phyloP scores from a whole-genome alignment of 1,284 basidiomycete species.

The Trametes sp. region DNA sequence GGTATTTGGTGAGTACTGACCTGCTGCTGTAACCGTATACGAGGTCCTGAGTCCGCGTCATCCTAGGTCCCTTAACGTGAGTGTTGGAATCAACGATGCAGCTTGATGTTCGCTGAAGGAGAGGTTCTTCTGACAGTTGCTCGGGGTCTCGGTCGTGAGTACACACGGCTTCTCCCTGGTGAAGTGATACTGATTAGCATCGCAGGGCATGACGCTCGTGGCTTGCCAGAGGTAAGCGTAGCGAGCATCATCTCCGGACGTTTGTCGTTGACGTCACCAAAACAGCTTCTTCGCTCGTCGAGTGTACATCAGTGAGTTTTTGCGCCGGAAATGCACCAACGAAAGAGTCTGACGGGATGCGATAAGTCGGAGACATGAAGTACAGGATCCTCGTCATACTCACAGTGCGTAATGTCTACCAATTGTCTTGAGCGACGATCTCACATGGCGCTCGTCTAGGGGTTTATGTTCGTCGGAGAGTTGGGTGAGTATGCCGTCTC shows the following conservation, averaged over 20 bases:
- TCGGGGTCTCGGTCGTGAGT: not conserved
- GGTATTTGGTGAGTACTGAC: slow-evolving; percentile 2
- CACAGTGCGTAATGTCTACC: not conserved
- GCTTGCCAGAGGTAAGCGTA: slow-evolving; percentile 6
- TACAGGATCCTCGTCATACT: not conserved
- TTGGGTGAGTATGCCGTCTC: not conserved
- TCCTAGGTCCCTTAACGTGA: not conserved
- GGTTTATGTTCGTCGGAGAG: not conserved
- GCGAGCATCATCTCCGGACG: not conserved
- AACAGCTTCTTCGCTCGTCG: slow-evolving; percentile 12
- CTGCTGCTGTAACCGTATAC: too few species aligned
- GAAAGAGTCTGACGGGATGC: not conserved
- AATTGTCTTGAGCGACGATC: not conserved
- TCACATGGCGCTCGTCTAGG: not conserved
- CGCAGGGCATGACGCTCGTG: slow-evolving; percentile 11
- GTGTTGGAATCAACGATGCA: not conserved
- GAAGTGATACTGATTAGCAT: not conserved
- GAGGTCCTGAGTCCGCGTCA: not conserved
- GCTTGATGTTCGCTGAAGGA: not conserved
- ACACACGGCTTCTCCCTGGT: not conserved
- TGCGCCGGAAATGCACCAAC: too few species aligned
- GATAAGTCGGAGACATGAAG: not conserved
- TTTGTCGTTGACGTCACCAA: not conserved
- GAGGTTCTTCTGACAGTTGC: not conserved
- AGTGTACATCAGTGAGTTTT: slow-evolving; percentile 4